Conservation (phyloP, 345 rosid species). For the Adansonia digitata region DNA sequence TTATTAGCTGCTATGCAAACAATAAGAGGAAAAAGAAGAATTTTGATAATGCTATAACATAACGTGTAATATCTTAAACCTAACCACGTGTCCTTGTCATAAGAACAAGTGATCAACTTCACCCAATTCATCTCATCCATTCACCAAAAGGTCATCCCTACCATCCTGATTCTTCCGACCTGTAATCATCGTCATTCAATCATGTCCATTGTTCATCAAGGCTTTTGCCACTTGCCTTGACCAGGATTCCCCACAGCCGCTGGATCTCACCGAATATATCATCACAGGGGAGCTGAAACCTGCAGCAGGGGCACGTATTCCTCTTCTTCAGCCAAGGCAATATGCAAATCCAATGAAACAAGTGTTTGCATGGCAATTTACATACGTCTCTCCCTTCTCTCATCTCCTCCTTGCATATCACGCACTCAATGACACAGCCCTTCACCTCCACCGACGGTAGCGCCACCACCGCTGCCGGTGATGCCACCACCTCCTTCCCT, state of each 20-base stretch:
- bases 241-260: conserved; percentile 70
- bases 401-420: conserved; percentile 83
- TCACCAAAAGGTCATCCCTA: not conserved
- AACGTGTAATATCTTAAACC: too few relatives aligned
- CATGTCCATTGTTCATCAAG: not conserved
- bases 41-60: too few relatives aligned
- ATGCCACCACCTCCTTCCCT: conserved; percentile 46
- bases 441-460: conserved; percentile 53
- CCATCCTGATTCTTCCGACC: conserved; percentile 17
- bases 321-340: conserved; percentile 77
- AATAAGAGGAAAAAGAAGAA: too few relatives aligned
- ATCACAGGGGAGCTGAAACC: conserved; percentile 83
- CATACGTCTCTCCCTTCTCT: conserved; percentile 70
- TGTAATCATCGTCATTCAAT: not conserved
- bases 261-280: conserved; percentile 71
- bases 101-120: conserved; percentile 3
- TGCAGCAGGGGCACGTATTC: conserved; percentile 88
- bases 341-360: conserved; percentile 85
- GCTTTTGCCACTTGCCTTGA: conserved; percentile 24
- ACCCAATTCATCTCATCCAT: conserved; percentile 8
- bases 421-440: conserved; percentile 50
- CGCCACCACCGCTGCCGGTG: conserved; percentile 58
- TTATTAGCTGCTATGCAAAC: not conserved
- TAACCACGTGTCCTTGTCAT: conserved; percentile 21
- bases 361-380: conserved; percentile 81